Conservation (phyloP, 306 rosid species). For the Medicago lupulina region DNA sequence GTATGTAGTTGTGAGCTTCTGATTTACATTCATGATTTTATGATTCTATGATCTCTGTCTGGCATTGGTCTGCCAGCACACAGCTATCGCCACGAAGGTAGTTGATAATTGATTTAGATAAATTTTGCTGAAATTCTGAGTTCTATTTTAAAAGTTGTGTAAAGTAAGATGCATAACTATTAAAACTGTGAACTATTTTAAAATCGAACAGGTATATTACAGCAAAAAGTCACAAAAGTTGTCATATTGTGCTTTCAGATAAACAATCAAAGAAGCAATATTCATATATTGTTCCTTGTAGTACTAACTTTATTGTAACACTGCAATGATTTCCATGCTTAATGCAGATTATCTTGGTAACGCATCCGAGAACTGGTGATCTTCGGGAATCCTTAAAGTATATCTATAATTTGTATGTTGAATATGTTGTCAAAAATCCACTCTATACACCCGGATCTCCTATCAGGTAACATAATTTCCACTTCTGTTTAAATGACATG, state of each 20-base stretch:
- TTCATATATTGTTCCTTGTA: neutral
- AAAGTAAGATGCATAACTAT: neutral
- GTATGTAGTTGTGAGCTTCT: neutral
- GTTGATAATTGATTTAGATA: conserved; percentile 19
- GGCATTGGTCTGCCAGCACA: conserved; percentile 10
- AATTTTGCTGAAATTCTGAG: neutral
- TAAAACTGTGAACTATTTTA: neutral
- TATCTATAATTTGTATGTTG: conserved; percentile 93
- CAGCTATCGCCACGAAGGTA: neutral
- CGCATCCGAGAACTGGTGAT: conserved; percentile 92
- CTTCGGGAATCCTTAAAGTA: conserved; percentile 84
- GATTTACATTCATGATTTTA: neutral
- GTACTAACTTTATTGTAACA: conserved; percentile 9
- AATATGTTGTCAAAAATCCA: conserved; percentile 93
- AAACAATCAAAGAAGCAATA: neutral
- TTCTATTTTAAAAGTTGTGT: neutral
- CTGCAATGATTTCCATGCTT: conserved; percentile 24
- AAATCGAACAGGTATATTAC: neutral
- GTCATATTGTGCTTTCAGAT: conserved; percentile 30
- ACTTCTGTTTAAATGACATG: neutral
- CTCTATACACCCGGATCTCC: conserved; percentile 81
- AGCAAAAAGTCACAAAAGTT: conserved; percentile 27
- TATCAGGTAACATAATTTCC: conserved; percentile 59
- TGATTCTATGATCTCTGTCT: neutral
- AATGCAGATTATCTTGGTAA: conserved; percentile 85